Evolutionary conservation across 768 basidiomycete species (phyloP), one percentile per base, ranked within the genome.

Genomic region (Termitomyces sp.): DNA sequence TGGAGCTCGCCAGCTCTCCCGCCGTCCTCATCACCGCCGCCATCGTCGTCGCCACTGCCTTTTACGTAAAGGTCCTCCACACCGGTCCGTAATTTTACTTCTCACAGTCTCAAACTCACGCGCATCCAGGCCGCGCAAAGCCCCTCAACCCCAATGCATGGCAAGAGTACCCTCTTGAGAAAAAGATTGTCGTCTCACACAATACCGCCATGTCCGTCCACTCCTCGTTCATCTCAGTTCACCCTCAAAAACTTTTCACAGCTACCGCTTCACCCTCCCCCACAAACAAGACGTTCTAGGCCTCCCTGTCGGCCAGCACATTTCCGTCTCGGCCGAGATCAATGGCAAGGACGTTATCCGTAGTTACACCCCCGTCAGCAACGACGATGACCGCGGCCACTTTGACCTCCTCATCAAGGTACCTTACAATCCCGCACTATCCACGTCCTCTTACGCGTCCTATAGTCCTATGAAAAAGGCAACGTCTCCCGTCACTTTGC

Each of bases 351-450:
- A 87, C 43, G 77, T 99, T 67, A 81, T 85, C 66, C 86, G 97
- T 59, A 92, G 87, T 73, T 99, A 99, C 77, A 99, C 97, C 20
- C 97, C 97, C 55, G 93, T 94, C 24, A 92, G 88, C 69, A 88
- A 88, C 66, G 92, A 98, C 69, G 92, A 96, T 57, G 89, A 98
- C 76, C 82, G 80, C 51, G 97, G 97, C 50, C 83, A 89, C 75
- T 98, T 99, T 71, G 95, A 98, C 73, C 85, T 99, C 58, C 83
- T 99, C 66, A 89, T 99, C 78, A 99, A 99, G 87, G 94, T 92
- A 67, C 67, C 60, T 22, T 26, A 5, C 9, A 6, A 14, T 33
- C 32, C 51, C 16, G 6, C 32, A 13, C 38, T 22, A 24, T 2
- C 3, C n/a, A 54, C 44, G 54, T 52, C 43, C 54, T 51, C 40